Evolutionary conservation across 2,329 filamentous ascomycete species (phyloP).

Genomic region (Aspergillus hortae): DNA sequence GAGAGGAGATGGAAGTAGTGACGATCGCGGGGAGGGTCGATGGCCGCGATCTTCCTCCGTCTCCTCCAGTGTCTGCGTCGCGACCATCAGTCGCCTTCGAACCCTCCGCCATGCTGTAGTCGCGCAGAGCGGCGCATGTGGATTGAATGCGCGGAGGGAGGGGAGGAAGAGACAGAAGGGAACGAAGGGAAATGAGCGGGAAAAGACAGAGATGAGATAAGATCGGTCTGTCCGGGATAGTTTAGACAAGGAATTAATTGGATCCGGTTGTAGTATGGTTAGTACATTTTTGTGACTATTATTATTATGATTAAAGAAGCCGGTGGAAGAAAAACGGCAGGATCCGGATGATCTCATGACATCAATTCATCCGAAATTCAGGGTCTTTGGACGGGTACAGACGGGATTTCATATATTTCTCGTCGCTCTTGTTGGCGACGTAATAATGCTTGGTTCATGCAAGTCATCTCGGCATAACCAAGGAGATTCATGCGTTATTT

Average conservation of each 20-base stretch:
- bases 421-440: no score
- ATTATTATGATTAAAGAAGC: not conserved
- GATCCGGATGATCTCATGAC: conserved; percentile 5
- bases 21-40: conserved; percentile 23
- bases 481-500: no score
- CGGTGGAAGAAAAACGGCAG: conserved; percentile 5
- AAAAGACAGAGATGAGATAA: conserved; percentile 5
- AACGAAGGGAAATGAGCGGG: not conserved
- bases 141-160: not conserved
- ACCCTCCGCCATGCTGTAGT: conserved; percentile 30
- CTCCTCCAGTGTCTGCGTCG: conserved; percentile 11
- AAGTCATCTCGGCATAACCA: no score
- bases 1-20: conserved; percentile 19
- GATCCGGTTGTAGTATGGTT: not conserved
- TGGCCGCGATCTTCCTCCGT: conserved; percentile 13
- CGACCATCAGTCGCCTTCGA: conserved; percentile 21
- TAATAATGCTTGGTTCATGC: no score
- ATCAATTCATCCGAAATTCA: not conserved
- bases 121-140: conserved; percentile 21
- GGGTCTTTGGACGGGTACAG: no score
- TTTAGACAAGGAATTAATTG: not conserved
- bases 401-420: no score
- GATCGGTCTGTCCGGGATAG: no score
- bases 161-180: not conserved
- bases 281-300: not conserved